A percentile compares a stretch with the other conserved stretches of the same genome.
These are phyloP conservation scores for Diaporthe caulivora DNA, from an alignment of 2,329 filamentous ascomycete species.

Conservation along the genomic window DNA sequence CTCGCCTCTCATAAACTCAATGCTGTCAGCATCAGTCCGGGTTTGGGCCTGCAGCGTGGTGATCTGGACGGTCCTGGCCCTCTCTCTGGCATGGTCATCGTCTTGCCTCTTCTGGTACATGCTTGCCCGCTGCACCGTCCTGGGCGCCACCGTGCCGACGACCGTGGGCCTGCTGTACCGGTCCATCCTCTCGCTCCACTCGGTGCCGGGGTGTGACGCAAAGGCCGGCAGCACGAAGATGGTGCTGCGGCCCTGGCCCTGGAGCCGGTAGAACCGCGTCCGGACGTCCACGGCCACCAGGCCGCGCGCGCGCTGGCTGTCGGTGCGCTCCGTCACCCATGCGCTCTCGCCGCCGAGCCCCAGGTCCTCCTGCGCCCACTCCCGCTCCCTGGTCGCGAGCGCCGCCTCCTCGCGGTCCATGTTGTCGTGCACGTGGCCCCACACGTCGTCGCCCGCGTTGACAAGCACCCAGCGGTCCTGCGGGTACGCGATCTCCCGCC, in stretches of 20 bases:
- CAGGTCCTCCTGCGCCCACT: slow-evolving; percentile 45
- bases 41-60: slow-evolving; percentile 30
- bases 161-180: slow-evolving; percentile 53
- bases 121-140: slow-evolving; percentile 49
- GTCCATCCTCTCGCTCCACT: slow-evolving; percentile 60
- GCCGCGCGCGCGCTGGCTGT: slow-evolving; percentile 53
- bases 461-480: slow-evolving; percentile 69
- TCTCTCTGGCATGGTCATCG: slow-evolving; percentile 31
- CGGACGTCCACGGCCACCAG: slow-evolving; percentile 62
- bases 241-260: slow-evolving; percentile 57
- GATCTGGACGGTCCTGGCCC: not conserved
- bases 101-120: slow-evolving; percentile 48
- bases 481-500: slow-evolving; percentile 65
- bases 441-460: slow-evolving; percentile 67
- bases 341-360: slow-evolving; percentile 58
- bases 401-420: slow-evolving; percentile 61
- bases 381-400: slow-evolving; percentile 49
- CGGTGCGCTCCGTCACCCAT: slow-evolving; percentile 46
- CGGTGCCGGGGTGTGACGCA: slow-evolving; percentile 58
- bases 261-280: slow-evolving; percentile 66
- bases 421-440: slow-evolving; percentile 57
- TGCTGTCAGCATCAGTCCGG: not conserved
- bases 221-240: slow-evolving; percentile 67
- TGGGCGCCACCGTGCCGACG: slow-evolving; percentile 46
- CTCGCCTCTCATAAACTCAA: slow-evolving; percentile 8